Evolutionary conservation across 2,329 filamentous ascomycete species (phyloP), one percentile per base, ranked within the genome.

Genomic region (Tolypocladium paradoxum): DNA sequence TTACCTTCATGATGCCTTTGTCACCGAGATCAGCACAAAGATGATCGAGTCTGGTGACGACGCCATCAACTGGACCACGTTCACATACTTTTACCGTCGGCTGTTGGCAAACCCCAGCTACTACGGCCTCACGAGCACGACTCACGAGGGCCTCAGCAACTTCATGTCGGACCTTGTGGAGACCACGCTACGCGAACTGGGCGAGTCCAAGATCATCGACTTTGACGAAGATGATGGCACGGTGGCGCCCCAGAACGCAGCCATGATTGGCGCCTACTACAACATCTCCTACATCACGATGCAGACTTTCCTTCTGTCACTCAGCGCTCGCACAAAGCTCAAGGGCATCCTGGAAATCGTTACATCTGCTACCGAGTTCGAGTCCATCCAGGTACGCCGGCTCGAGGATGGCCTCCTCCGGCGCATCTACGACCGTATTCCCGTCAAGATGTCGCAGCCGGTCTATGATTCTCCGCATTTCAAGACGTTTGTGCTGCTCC

Each of bases 281-380:
- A 97, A 96, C 71, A 96, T 99, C 65, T 96, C 92, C 6, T 97
- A 96, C 73, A 88, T 96, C 68, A 99, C 93, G 3, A 99, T 99
- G 91, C 92, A 99, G 73, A 99, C 93, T 0, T 92, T 99, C 77
- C 76, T 99, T 50, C 77, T 99, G 53, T 99, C 93, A 16, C 79
- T 99, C 48, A 91, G 83, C 53, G 84, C 84, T 43, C 86, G 86
- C 61, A 97, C 91, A 4, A 97, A 96, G 75, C 82, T 99, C 59
- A 99, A 99, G 78, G 90, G 90, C 48, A 91, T 99, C 45, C 77
- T 99, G 53, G 93, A 99, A 70, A 97, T 99, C 62, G 85, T 97
- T 56, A 96, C 93, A 1, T 95, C 93, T 1, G 95, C 95, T 6
- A 95, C 90, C 1, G 93, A 99, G 66, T 99, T 97, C 56, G 95